Base-by-base conservation (phyloP, 176 grass and related monocot genomes). In the Echinochloa phyllopogon region DNA sequence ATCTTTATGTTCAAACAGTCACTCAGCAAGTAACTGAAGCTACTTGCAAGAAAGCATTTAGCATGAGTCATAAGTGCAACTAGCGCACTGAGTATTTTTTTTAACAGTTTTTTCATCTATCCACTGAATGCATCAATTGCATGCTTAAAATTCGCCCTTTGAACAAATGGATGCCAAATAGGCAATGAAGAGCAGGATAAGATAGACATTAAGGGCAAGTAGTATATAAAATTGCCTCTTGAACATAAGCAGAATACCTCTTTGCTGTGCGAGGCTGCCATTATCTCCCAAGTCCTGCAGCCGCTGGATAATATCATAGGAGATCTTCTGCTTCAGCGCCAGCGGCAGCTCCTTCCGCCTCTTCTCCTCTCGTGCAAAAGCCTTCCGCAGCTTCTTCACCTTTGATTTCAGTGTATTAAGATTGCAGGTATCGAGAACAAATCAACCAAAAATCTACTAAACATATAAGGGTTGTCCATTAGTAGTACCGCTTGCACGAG, bases 311-410 rank as follows among this genome's bases (percentile, higher is more conserved):
- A 99, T 91, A 72, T 94, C 93, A 82, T 87, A 80, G 6, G 74
- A 85, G 24, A 99, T 38, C 87, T 92, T 94, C 77, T 94, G 85
- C 82, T 92, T 96, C 59, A 94, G 56, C 71, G 75, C 81, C 77
- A 82, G 58, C 6, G 96, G 74, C 52, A 99, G 82, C 86, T 92
- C 81, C 75, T 81, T 47, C 58, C 86, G 76, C 86, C 74, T 86
- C 36, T 94, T 96, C 70, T 84, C 81, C 84, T 94, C 89, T 69
- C 82, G 83, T 0, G 65, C 45, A 0, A 85, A 85, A 66, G 84
- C 82, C 72, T 89, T 89, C 29, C 33, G 86, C 89, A 99, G 85
- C 69, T 77, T 94, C 77, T 81, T 88, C 86, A 92, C 93, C 96
- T 99, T 79, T 16, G 49, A 44, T 6, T 45, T 43, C 1, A 18